Base-by-base conservation (phyloP, 208 protist species). In the Wallacemonas collosoma region DNA sequence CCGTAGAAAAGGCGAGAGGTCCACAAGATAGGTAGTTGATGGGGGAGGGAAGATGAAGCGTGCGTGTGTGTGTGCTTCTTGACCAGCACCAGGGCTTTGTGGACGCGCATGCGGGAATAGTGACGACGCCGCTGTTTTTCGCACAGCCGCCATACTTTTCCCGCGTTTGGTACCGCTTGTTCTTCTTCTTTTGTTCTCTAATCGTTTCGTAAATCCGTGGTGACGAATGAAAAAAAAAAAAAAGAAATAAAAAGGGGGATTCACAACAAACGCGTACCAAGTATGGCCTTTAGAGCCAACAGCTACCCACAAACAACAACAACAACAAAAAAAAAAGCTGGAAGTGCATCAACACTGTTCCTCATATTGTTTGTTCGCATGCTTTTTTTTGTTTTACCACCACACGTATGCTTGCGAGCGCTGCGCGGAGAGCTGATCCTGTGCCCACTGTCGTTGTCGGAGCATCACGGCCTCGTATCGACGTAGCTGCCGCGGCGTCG, bases 391-490 rank as follows among this genome's bases (percentile, higher is more conserved):
- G 14, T 39, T 8, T 79, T 73, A 95, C 88, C 91, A 95, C 88
- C 88, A 94, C 67, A 95, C 81, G 9, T 68, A 67, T 9, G 61
- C 68, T 15, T 82, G 60, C 17, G 73, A 77, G 14, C 68, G 71
- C 60, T 76, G 69, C 67, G 81, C 81, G 44, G 58, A 56, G 2
- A 79, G 68, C 68, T 90, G 80, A 38, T 82, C 58, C 66, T 89
- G 75, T 48, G 65, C 81, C 89, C 89, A 94, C 51, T 73, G 71
- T 14, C 85, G 79, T 64, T 93, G 62, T 8, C 91, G 87, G 61
- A 66, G 79, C 86, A 96, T 86, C 17, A 96, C 75, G 39, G 91
- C 89, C 77, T 96, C 89, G 57, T 94, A 96, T 9, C 89, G 85
- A 2, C 89, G 87, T 43, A 94, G 73, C 64, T 96, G 86, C 55